Evolutionary conservation across 352 stramenopile genomes (phyloP), one percentile per base, ranked within the genome.

Genomic region (Peronosclerospora sorghi): DNA sequence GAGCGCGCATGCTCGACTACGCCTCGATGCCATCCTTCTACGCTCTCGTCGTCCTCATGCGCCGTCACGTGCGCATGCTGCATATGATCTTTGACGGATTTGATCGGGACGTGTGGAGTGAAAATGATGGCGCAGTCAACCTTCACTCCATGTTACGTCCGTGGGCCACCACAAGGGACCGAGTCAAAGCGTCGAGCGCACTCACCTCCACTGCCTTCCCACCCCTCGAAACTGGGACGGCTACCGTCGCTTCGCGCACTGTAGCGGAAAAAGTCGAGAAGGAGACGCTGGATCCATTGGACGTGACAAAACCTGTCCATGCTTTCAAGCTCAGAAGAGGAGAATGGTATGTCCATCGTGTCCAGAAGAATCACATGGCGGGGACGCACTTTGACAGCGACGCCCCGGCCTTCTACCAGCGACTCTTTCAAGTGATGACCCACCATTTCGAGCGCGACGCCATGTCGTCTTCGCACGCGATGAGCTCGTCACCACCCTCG

Each of bases 91-190:
- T 83, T 51, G 63, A 84, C 20, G 67, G 65, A 10, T 82, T 83
- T 44, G 62, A 85, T 19, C 42, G 45, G 1, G 55, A 65, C 10
- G 20, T 72, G 12, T 87, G 76, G 76, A 35, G 64, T 19, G 66
- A 75, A 35, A 86, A 86, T 38, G 73, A 88, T 27, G 73, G 77
- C 8, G 63, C 56, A 1, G 77, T 89, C 8, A 88, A 86, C 32
- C 57, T 84, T 8, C 54, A 72, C 42, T 81, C 73, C 21, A 85
- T 80, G 64, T 13, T 61, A 20, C 36, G 53, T 72, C 48, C 65
- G 20, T 51, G 65, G 65, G 26, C 39, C 17, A 18, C 43, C 10
- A 21, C 35, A 14, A 39, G 6, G 21, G 6, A 26, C 3, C 4
- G 21, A 26, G 3, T 3, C 4, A 26, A 26, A 26, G 21, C n/a